phyloP scores from a whole-genome alignment of 306 rosid species.

The Rubus parviflorus region DNA sequence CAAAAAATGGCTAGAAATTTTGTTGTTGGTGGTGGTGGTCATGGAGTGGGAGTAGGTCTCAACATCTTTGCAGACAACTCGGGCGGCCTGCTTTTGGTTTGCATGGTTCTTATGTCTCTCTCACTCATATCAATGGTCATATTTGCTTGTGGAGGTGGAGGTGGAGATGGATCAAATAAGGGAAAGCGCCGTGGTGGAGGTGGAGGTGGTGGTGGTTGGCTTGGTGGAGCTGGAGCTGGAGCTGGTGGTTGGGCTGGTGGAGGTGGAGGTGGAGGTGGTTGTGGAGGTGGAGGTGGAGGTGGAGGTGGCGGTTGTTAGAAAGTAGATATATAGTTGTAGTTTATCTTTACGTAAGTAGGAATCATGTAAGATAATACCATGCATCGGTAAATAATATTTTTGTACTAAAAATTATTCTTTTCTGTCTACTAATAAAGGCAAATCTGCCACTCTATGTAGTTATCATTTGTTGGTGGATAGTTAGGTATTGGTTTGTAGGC shows the following conservation, averaged over 20 bases:
- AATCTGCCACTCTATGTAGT: too few species aligned
- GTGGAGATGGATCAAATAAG: slow-evolving; percentile 10
- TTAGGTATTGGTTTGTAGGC: too few species aligned
- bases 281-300: background rate
- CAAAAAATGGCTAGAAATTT: slow-evolving; percentile 28
- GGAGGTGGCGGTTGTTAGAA: background rate
- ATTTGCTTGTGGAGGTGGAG: slow-evolving; percentile 30
- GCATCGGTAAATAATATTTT: too few species aligned
- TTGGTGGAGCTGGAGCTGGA: background rate
- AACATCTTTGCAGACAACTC: background rate
- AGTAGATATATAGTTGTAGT: too few species aligned
- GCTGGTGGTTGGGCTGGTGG: background rate
- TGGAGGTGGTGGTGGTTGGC: too few species aligned
- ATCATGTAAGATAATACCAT: too few species aligned
- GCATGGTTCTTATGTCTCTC: slow-evolving; percentile 35
- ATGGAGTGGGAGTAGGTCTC: background rate
- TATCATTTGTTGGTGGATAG: too few species aligned
- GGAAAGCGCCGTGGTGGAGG: background rate
- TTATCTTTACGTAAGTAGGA: too few species aligned
- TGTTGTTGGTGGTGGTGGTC: background rate
- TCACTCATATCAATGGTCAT: slow-evolving; percentile 36
- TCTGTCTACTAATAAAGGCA: too few species aligned
- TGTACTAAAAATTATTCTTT: too few species aligned
- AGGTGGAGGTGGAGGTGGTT: background rate
- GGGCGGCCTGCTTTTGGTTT: slow-evolving; percentile 11